Evolutionary conservation across 1,284 basidiomycete species (phyloP), one percentile per base, ranked within the genome.

Genomic region (Singerocomus inundabilis): DNA sequence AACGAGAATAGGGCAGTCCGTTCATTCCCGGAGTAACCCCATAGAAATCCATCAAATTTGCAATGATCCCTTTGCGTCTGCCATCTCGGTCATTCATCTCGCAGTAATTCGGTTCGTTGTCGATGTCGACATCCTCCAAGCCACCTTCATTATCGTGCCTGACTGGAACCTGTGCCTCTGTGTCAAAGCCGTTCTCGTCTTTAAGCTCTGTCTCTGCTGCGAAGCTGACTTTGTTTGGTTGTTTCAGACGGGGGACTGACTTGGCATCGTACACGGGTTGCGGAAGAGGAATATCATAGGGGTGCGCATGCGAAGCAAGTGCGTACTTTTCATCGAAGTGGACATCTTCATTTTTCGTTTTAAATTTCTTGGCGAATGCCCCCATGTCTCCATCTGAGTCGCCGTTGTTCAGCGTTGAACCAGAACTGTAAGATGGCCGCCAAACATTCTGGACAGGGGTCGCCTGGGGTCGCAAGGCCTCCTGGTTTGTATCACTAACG

Each of bases 221-320:
- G 43, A 68, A 67, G 46, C 57, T 59, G 41, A 63, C 63, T 49
- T 56, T 67, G 44, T 47, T 50, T 11, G 43, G 36, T 28, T 50
- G 60, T 34, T 52, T 52, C 25, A 41, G 45, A 28, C 45, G 58
- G 12, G 48, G 48, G 30, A n/a, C 51, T 30, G 48, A 53, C 13
- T 63, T 53, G 24, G 57, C 58, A 18, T 71, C 51, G 55, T 78
- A 75, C 2, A 69, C 70, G 47, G 67, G 62, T 37, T 66, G 62
- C 4, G 82, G 84, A 8, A 78, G 72, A 16, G 66, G 68, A 44
- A 85, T 82, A 38, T 82, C 78, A 55, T 81, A 76, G 15, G 82
- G 80, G 55, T 84, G 81, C 44, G 73, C 68, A 64, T 81, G 78
- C 2, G 81, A 81, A 11, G 80, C 76, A 38, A 82, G 63, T 0